phyloP scores from a whole-genome alignment of 148 eudicot genomes.

The Persicaria tinctoria region DNA sequence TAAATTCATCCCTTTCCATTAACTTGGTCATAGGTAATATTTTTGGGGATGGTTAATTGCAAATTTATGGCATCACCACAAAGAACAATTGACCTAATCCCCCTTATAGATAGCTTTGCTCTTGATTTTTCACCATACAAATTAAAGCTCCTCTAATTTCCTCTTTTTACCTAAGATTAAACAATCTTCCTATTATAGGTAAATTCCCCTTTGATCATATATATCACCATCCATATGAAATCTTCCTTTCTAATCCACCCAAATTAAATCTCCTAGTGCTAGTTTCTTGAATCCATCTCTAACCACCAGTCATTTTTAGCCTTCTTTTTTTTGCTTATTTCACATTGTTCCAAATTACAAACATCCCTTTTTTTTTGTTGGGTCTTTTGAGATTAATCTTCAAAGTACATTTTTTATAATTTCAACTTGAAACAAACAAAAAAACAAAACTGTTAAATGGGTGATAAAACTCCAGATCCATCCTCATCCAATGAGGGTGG shows the following conservation, averaged over 20 bases:
- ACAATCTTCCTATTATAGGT: conserved; percentile 8
- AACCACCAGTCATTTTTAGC: not conserved
- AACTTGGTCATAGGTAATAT: not conserved
- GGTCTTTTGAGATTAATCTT: not conserved
- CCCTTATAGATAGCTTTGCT: not conserved
- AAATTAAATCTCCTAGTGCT: not conserved
- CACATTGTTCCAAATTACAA: conserved; percentile 4
- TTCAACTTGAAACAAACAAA: not conserved
- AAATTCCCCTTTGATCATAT: not conserved
- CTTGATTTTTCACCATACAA: not conserved
- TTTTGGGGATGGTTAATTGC: not conserved
- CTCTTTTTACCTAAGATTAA: not conserved
- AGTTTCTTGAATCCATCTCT: not conserved
- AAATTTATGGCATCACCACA: conserved; percentile 8
- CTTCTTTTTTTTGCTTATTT: not conserved
- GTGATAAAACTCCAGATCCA: conserved; percentile 19
- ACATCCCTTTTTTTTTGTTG: not conserved
- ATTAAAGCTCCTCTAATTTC: not conserved
- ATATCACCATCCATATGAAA: not conserved
- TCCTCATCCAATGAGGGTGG: conserved; percentile 17
- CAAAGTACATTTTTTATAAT: not conserved
- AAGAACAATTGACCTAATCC: not conserved
- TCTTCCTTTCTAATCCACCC: conserved; percentile 1
- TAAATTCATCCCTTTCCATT: not conserved
- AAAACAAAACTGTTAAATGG: not conserved